Base-by-base conservation (phyloP, 768 basidiomycete species). In the Antrodiella citrinella region DNA sequence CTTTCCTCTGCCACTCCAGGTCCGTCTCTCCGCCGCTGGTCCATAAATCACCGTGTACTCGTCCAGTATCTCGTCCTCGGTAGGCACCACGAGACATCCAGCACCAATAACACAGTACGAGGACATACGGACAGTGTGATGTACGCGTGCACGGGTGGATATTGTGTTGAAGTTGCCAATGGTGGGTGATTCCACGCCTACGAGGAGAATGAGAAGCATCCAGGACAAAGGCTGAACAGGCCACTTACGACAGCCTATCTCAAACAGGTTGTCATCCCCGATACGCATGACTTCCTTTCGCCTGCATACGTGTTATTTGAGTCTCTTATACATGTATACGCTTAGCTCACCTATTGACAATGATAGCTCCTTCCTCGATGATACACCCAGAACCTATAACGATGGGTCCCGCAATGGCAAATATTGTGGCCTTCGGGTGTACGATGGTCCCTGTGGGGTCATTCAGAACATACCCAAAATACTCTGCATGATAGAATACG, bases 401-500 rank as follows among this genome's bases (percentile, higher is more conserved):
- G 56, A 99, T 94, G 2, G 92, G 88, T 0, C 92, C 94, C 7
- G 82, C 84, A 50, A 92, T 78, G 12, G 94, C 93, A 58, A 94
- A 87, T 52, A 98, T 89, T 20, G 91, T 91, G 1, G 90, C 91
- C 63, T 94, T 91, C 0, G 95, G 94, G 56, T 98, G 94, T 19
- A 98, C 81, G 49, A 97, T 82, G 0, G 86, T 85, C 4, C 89
- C 89, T n/a, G n/a, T n/a, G n/a, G n/a, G n/a, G n/a, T n/a, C n/a
- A n/a, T 85, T 59, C 21, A 18, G 38, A 35, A 19, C 5, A 21
- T n/a, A n/a, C n/a, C n/a, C n/a, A n/a, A n/a, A n/a, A n/a, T n/a
- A n/a, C n/a, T n/a, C n/a, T n/a, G n/a, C n/a, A n/a, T n/a, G n/a
- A n/a, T n/a, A n/a, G n/a, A n/a, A 1, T n/a, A 50, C 52, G 24